phyloP scores from a whole-genome alignment of 1,139 yeast genomes.

The Kodamaea anthophila region DNA sequence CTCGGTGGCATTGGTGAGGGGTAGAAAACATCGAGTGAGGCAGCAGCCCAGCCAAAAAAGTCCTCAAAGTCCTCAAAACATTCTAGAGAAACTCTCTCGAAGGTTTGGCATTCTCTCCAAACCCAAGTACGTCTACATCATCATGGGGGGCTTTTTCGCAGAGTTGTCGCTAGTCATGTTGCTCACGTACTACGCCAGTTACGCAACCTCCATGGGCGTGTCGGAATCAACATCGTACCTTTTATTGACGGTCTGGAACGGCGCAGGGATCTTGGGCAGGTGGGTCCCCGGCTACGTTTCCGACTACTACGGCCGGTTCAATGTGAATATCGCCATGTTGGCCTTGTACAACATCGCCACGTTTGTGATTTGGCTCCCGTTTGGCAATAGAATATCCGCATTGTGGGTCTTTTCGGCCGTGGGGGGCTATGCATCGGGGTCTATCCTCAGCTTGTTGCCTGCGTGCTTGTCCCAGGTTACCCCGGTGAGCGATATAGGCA shows the following conservation, averaged over 20 bases:
- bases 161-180: constrained; percentile 53
- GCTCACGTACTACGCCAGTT: constrained; percentile 26
- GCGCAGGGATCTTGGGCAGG: constrained; percentile 26
- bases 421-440: constrained; percentile 28
- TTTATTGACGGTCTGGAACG: constrained; percentile 23
- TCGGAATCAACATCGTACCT: constrained; percentile 17
- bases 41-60: not conserved
- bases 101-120: constrained; percentile 5
- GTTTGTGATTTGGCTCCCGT: constrained; percentile 23
- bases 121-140: constrained; percentile 8
- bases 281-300: constrained; percentile 25
- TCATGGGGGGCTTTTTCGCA: constrained; percentile 15
- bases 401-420: constrained; percentile 21
- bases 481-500: constrained; percentile 25
- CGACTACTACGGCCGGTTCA: constrained; percentile 27
- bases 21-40: constrained; percentile 19
- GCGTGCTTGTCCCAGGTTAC: constrained; percentile 26
- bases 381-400: constrained; percentile 22
- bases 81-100: not conserved
- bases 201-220: constrained; percentile 24
- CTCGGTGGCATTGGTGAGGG: constrained; percentile 37
- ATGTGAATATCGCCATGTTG: constrained; percentile 19
- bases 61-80: too few relatives aligned
- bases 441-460: constrained; percentile 26
- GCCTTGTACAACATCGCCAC: constrained; percentile 17